Evolutionary conservation across 805 yeast species (phyloP).

Genomic region (Saccharomycopsis fibuligera): DNA sequence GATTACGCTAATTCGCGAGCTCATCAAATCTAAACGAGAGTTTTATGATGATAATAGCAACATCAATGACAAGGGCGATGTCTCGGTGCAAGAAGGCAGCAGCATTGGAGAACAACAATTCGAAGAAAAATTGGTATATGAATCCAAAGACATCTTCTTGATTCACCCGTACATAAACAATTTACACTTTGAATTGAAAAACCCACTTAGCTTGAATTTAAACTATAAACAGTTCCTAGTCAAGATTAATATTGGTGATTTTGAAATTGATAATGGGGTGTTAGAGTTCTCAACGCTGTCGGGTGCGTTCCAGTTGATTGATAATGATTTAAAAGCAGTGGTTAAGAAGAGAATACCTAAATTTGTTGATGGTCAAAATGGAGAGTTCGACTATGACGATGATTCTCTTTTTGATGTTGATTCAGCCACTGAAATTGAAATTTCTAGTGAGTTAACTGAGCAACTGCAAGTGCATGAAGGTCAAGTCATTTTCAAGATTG

Average conservation of each 20-base stretch:
- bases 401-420: slow-evolving; percentile 7
- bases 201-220: slow-evolving; percentile 28
- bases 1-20: slow-evolving; percentile 21
- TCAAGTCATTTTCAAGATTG: slow-evolving; percentile 6
- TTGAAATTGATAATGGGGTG: slow-evolving; percentile 29
- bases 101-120: background rate
- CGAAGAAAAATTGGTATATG: slow-evolving; percentile 18
- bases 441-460: slow-evolving; percentile 1
- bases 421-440: background rate
- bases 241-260: slow-evolving; percentile 28
- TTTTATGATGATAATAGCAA: no score
- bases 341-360: slow-evolving; percentile 8
- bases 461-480: background rate
- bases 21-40: slow-evolving; percentile 12
- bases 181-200: slow-evolving; percentile 25
- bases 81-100: background rate
- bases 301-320: slow-evolving; percentile 12
- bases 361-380: background rate
- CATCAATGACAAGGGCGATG: no score
- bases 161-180: slow-evolving; percentile 19
- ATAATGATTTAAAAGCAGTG: slow-evolving; percentile 13
- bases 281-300: slow-evolving; percentile 18
- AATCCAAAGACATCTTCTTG: slow-evolving; percentile 10
- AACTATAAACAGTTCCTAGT: slow-evolving; percentile 28
- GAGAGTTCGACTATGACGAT: slow-evolving; percentile 16